Conservation (phyloP, 805 yeast genomes). For the Nakazawaea wyomingensis region DNA sequence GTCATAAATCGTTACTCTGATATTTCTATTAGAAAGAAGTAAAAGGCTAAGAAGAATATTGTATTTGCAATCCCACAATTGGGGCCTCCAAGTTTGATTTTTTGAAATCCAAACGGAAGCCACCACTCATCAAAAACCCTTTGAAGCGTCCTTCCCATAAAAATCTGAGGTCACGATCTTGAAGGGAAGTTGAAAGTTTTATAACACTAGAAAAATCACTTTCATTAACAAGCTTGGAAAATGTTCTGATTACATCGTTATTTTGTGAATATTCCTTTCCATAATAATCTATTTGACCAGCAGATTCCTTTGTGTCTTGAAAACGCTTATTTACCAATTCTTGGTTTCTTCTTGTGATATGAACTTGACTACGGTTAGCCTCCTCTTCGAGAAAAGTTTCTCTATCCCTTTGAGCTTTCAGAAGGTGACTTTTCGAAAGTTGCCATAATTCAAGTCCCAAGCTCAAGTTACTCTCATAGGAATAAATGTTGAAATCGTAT, state of each 20-base stretch:
- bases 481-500: conserved; percentile 85
- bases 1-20: background rate
- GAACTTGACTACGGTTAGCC: background rate
- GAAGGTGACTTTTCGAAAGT: conserved; percentile 23
- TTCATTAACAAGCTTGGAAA: conserved; percentile 43
- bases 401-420: conserved; percentile 7
- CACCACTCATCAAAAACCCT: conserved; percentile 75
- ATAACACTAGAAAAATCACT: conserved; percentile 65
- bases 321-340: background rate
- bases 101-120: conserved; percentile 47
- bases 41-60: conserved; percentile 46
- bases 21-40: background rate
- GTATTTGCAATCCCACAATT: conserved; percentile 55
- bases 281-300: conserved; percentile 13
- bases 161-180: conserved; percentile 53
- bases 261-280: conserved; percentile 22
- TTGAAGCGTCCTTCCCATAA: conserved; percentile 87
- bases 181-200: conserved; percentile 66
- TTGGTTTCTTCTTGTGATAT: conserved; percentile 1
- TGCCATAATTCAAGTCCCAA: conserved; percentile 85
- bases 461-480: conserved; percentile 82
- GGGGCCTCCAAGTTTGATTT: conserved; percentile 42
- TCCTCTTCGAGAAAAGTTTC: background rate
- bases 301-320: background rate
- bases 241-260: conserved; percentile 44